phyloP scores from a whole-genome alignment of 2,329 filamentous ascomycete species.

The Ramularia collo-cygni region DNA sequence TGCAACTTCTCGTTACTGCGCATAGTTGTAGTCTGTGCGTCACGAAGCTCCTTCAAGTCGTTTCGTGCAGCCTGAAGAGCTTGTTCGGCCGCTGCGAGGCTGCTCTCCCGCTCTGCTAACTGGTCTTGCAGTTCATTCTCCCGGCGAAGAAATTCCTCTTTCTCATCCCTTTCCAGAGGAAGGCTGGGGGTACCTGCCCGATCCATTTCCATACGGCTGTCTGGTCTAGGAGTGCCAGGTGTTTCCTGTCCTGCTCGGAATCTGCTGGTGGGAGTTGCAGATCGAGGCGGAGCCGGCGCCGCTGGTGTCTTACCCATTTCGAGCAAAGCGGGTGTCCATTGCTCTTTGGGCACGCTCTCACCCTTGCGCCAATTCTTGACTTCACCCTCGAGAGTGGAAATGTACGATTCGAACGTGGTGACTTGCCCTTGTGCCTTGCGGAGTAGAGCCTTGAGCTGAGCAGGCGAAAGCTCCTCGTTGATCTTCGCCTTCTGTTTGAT shows the following conservation, averaged over 20 bases:
- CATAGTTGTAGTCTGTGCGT: conserved; percentile 72
- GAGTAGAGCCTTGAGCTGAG: conserved; percentile 87
- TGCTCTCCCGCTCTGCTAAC: conserved; percentile 83
- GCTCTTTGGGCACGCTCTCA: conserved; percentile 80
- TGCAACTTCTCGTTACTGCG: conserved; percentile 87
- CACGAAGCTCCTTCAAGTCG: conserved; percentile 77
- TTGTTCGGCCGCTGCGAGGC: conserved; percentile 72
- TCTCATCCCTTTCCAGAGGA: conserved; percentile 88
- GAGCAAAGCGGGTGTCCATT: conserved; percentile 66
- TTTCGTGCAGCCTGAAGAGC: conserved; percentile 75
- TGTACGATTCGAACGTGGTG: conserved; percentile 81
- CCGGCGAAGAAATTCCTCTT: conserved; percentile 87
- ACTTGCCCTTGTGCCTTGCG: conserved; percentile 88
- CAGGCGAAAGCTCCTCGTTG: conserved; percentile 93
- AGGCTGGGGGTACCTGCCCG: conserved; percentile 81
- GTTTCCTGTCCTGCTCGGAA: conserved; percentile 38
- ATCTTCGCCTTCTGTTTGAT: conserved; percentile 99
- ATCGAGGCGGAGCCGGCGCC: conserved; percentile 43
- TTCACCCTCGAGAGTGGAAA: conserved; percentile 75
- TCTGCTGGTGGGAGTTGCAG: conserved; percentile 56
- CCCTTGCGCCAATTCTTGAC: conserved; percentile 81
- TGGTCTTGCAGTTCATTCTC: conserved; percentile 98
- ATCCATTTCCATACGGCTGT: conserved; percentile 63
- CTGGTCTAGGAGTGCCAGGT: conserved; percentile 49
- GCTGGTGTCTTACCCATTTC: conserved; percentile 37